Percentiles rank a stretch among this genome's conserved stretches.
Conservation (phyloP, 257 asterid genomes). For the Nicotiana attenuata region DNA sequence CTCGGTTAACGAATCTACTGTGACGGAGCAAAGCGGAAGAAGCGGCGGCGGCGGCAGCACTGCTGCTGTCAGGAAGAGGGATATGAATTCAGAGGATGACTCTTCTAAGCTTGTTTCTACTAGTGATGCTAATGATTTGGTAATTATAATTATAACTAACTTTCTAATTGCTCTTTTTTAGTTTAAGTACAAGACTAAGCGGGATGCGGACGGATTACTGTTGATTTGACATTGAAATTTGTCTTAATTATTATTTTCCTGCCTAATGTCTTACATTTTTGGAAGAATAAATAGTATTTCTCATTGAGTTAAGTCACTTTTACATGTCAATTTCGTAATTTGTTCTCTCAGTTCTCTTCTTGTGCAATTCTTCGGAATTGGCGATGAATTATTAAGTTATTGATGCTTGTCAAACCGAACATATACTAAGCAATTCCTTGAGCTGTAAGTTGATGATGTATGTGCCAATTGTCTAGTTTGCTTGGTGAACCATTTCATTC, state of each 20-base stretch:
- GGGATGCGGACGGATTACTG: not conserved
- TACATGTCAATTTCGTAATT: not conserved
- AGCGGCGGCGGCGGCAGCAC: constrained; percentile 26
- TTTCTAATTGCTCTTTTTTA: not conserved
- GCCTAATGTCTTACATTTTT: not conserved
- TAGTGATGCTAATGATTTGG: constrained; percentile 47
- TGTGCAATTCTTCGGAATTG: not conserved
- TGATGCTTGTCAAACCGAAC: not conserved
- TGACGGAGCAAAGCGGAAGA: constrained; percentile 60
- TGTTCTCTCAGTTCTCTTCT: not conserved
- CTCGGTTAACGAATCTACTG: constrained; percentile 62
- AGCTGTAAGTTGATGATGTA: not conserved
- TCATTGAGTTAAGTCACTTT: not conserved
- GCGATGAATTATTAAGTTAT: not conserved
- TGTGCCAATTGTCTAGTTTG: not conserved
- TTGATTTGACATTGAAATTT: not conserved
- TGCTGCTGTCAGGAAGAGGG: constrained; percentile 47
- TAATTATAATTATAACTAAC: constrained; percentile 12
- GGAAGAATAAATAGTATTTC: not conserved
- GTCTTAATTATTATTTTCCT: not conserved
- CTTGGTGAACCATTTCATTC: not conserved
- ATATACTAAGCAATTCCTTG: not conserved
- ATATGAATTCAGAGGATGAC: constrained; percentile 37
- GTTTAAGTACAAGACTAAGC: not conserved
- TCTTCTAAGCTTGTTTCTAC: constrained; percentile 44